phyloP scores from a whole-genome alignment of 495 filamentous ascomycete genomes.

The Cercophora newfieldiana region DNA sequence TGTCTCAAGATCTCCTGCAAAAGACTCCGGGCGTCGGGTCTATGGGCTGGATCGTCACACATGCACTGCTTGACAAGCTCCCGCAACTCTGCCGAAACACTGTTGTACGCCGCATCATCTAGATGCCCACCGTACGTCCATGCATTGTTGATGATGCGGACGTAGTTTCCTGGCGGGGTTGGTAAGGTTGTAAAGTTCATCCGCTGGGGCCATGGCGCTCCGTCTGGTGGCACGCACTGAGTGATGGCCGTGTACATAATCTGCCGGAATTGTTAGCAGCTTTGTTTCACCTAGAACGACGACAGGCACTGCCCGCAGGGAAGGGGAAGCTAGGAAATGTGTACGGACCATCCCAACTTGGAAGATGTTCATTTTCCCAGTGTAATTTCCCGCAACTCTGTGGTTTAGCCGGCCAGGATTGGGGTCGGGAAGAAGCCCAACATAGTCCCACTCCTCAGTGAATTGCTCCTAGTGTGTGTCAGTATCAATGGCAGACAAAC shows the following conservation, averaged over 20 bases:
- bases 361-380: neutral
- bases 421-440: slow-evolving; percentile 26
- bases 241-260: neutral
- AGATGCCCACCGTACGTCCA: neutral
- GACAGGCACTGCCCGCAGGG: no score
- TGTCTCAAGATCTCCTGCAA: neutral
- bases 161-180: no score
- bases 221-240: neutral
- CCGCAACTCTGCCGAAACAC: neutral
- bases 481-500: neutral
- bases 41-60: neutral
- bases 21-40: neutral
- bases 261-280: neutral
- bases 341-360: neutral
- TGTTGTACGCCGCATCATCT: neutral
- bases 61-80: neutral
- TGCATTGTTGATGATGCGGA: no score
- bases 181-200: no score
- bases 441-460: slow-evolving; percentile 46
- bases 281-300: neutral
- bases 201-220: neutral
- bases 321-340: no score
- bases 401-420: neutral
- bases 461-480: neutral
- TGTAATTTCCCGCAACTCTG: neutral